Percentiles rank a stretch among this genome's conserved stretches.
phyloP scores from a whole-genome alignment of 1,139 yeast species.

The Geotrichum fermentans region DNA sequence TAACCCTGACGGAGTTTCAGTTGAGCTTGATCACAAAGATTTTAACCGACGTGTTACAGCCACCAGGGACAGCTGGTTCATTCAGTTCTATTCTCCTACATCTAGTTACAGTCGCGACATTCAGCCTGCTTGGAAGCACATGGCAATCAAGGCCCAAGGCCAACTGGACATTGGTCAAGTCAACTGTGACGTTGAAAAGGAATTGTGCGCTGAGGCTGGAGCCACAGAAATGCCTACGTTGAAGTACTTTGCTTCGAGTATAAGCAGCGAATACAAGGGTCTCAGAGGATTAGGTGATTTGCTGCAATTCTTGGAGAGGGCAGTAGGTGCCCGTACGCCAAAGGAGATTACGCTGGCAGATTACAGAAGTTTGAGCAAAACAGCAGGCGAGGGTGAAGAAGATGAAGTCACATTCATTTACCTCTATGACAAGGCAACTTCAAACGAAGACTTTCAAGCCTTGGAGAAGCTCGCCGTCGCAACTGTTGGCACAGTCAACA shows the following conservation, averaged over 20 bases:
- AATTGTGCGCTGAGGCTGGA: constrained; percentile 36
- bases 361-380: constrained; percentile 25
- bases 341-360: constrained; percentile 28
- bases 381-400: background rate
- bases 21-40: constrained; percentile 24
- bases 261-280: constrained; percentile 35
- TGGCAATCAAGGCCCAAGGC: constrained; percentile 36
- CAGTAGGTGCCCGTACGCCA: constrained; percentile 30
- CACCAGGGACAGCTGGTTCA: constrained; percentile 38
- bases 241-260: constrained; percentile 34
- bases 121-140: constrained; percentile 39
- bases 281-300: constrained; percentile 36
- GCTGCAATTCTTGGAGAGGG: constrained; percentile 33
- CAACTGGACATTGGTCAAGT: constrained; percentile 41
- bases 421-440: constrained; percentile 39
- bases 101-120: constrained; percentile 39
- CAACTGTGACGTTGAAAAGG: constrained; percentile 38
- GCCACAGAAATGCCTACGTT: constrained; percentile 33
- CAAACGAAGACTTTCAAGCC: constrained; percentile 41
- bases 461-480: constrained; percentile 35
- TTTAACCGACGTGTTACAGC: constrained; percentile 27
- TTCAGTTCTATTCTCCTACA: constrained; percentile 41
- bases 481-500: constrained; percentile 37
- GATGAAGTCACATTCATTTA: constrained; percentile 34
- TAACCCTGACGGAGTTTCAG: constrained; percentile 29